Evolutionary conservation across 345 rosid genomes (phyloP).

Genomic region (Physaria fendleri): DNA sequence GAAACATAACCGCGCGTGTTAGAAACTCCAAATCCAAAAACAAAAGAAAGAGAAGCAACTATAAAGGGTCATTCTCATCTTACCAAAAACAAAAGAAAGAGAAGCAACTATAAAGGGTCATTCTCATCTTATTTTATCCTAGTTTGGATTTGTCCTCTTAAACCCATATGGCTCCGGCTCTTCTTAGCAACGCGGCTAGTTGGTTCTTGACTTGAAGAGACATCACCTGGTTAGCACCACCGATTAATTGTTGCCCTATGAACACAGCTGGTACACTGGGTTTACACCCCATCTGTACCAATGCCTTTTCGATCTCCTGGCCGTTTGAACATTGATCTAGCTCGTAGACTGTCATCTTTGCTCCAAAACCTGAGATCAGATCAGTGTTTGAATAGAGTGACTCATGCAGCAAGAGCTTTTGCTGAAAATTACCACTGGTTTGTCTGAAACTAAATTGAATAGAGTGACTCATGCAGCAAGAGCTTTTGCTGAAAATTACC

Average conservation of each 20-base stretch:
- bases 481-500: no score
- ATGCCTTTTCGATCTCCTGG: slow-evolving; percentile 46
- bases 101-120: not conserved
- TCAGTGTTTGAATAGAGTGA: slow-evolving; percentile 55
- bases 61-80: not conserved
- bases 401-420: no score
- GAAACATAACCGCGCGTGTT: slow-evolving; percentile 18
- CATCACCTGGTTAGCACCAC: slow-evolving; percentile 73
- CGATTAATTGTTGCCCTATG: slow-evolving; percentile 65
- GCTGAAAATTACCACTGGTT: no score
- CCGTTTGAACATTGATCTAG: slow-evolving; percentile 56
- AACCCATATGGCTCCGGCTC: slow-evolving; percentile 40
- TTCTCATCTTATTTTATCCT: slow-evolving; percentile 22
- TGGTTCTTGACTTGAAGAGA: slow-evolving; percentile 36
- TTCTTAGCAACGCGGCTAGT: slow-evolving; percentile 27
- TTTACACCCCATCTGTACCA: slow-evolving; percentile 52
- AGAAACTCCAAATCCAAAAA: slow-evolving; percentile 6
- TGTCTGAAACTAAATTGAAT: no score
- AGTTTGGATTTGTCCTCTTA: slow-evolving; percentile 1
- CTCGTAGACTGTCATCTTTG: slow-evolving; percentile 65
- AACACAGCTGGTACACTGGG: slow-evolving; percentile 73
- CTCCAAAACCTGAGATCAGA: slow-evolving; percentile 62
- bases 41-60: not conserved
- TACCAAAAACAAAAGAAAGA: not conserved
- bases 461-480: no score